Base-by-base conservation (phyloP, 2,329 filamentous ascomycete species). In the Passalora sequoiae region DNA sequence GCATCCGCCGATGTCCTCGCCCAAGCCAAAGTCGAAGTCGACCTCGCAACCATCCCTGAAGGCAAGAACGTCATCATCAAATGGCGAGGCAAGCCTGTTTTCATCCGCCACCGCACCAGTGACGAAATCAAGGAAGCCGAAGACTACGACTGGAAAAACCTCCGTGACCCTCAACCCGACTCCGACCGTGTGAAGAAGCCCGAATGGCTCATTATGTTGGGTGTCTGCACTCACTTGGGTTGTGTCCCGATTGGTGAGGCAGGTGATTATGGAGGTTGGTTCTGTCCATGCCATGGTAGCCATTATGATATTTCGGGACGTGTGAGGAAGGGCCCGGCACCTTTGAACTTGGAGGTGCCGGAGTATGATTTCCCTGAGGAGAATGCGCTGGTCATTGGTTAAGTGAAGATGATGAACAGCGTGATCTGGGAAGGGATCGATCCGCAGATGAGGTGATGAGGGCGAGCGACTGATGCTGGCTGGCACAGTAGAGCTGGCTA, bases 31-130 rank as follows among this genome's bases (percentile, higher is more conserved):
- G 92, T 98, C 60, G 92, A 98, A 77, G 85, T 98, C 60, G 88
- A 95, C 70, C 84, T 98, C 58, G 77, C 76, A 62, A 70, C 87
- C 55, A 97, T 98, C 63, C 92, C 92, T 53, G 91, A 97, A 78
- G 92, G 92, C 80, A 98, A 97, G 86, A 98, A 98, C 76, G 92
- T 98, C 69, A 94, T 98, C 70, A 94, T 98, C 79, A 98, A 98
- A 78, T 98, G 92, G 92, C 86, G 92, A 78, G 92, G 92, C 70
- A 98, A 98, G 86, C 92, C 92, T 70, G 89, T 98, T 69, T 98
- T 98, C 78, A 89, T 98, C 81, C 89, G 92, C 70, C 92, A 98
- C 84, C 88, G 92, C 66, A 98, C 92, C 61, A 73, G 81, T 63
- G 76, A 78, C 64, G 92, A 98, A 76, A 97, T 98, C 74, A 81